Base-by-base conservation (phyloP, 108 stramenopile genomes). In the Cyclotella distinguenda region DNA sequence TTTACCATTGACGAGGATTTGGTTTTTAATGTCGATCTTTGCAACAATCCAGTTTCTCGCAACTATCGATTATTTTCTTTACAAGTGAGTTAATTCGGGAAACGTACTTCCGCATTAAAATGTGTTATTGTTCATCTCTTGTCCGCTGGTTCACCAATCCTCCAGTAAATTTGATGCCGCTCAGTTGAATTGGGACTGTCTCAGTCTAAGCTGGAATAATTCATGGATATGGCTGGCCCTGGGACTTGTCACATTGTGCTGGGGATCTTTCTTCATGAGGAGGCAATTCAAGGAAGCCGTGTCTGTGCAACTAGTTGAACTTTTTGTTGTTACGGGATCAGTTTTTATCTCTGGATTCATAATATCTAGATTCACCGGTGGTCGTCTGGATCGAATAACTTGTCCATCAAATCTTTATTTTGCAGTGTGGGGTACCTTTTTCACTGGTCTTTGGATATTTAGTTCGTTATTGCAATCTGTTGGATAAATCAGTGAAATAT, bases 391-490 rank as follows among this genome's bases (percentile, higher is more conserved):
- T 21, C 50, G 55, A n/a, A 51, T 71, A n/a, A 38, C 50, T 16
- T 71, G 45, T 30, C 70, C 70, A 4, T 62, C 60, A 2, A 71
- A 71, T 55, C 43, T 71, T 16, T 71, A 71, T 35, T 71, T 71
- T 47, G 45, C 54, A 0, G 9, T 60, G 9, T 70, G 70, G 61
- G 60, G 39, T 5, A 19, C 60, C 12, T 71, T 71, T 47, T 54
- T 71, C 12, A 35, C 48, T 18, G 28, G 60, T 3, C 4, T 63
- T 16, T 71, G 70, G 70, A 56, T 71, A 15, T 56, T 71, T 4
- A 62, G 70, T 51, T 13, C 36, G 15, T 26, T 52, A 33, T 38
- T 71, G 11, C 33, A 52, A 39, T 36, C 11, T 5, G 13, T 4
- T 36, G 34, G 55, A 52, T 28, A 18, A 9, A 38, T 10, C 18